Percentiles rank a stretch among this genome's conserved stretches.
phyloP scores from a whole-genome alignment of 2,329 filamentous ascomycete genomes.

The Pseudogymnoascus sp. region DNA sequence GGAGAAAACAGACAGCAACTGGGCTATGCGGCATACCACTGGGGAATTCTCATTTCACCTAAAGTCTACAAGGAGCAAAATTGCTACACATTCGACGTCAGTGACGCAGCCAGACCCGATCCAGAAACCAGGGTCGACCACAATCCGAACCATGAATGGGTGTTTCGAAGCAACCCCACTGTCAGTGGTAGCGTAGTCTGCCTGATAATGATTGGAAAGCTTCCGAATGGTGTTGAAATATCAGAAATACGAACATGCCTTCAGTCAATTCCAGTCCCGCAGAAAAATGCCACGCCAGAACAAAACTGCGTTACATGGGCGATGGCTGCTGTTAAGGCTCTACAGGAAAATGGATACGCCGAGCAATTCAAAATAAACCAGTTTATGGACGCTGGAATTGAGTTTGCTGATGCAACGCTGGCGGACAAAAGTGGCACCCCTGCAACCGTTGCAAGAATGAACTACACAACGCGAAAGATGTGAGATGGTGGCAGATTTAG shows the following conservation, averaged over 20 bases:
- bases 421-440: not conserved
- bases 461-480: not conserved
- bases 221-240: not conserved
- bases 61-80: not conserved
- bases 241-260: not conserved
- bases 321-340: not conserved
- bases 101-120: not conserved
- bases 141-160: not conserved
- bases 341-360: not conserved
- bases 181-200: not conserved
- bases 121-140: not conserved
- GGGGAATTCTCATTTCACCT: not conserved
- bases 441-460: not conserved
- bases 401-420: not conserved
- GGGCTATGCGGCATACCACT: not conserved
- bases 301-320: not conserved
- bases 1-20: not conserved
- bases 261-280: not conserved
- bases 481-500: not conserved
- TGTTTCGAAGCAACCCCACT: not conserved
- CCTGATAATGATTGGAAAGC: not conserved
- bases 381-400: not conserved
- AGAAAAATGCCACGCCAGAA: not conserved
- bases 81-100: not conserved
- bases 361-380: not conserved